Conservation (phyloP, 140 eudicot species). For the Stevia rebaudiana region DNA sequence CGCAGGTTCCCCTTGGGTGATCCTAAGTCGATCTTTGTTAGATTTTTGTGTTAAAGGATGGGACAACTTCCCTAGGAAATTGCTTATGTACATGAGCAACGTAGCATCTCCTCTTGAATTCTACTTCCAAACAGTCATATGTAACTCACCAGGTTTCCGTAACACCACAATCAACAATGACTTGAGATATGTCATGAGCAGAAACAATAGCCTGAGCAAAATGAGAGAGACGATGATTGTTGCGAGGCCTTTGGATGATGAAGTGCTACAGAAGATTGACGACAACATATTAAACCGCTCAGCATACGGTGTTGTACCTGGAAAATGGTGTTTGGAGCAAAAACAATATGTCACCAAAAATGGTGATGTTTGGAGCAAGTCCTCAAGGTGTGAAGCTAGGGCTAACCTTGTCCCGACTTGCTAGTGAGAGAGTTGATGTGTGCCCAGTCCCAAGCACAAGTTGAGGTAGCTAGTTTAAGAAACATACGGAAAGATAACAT, state of each 20-base stretch:
- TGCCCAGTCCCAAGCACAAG: background rate
- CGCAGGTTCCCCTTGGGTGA: slow-evolving; percentile 50
- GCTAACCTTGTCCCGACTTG: slow-evolving; percentile 22
- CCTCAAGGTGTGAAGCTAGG: slow-evolving; percentile 24
- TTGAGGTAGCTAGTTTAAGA: background rate
- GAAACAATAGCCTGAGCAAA: slow-evolving; percentile 11
- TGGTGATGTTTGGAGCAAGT: slow-evolving; percentile 5
- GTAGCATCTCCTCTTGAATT: slow-evolving; percentile 34
- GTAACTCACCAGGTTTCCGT: slow-evolving; percentile 44
- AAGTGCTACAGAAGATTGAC: slow-evolving; percentile 32
- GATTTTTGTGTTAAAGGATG: slow-evolving; percentile 38
- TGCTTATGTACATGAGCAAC: slow-evolving; percentile 51
- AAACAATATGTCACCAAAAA: background rate
- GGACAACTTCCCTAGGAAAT: slow-evolving; percentile 53
- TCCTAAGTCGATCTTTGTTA: slow-evolving; percentile 37
- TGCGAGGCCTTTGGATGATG: slow-evolving; percentile 33
- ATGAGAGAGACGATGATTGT: slow-evolving; percentile 22
- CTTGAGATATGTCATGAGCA: slow-evolving; percentile 24
- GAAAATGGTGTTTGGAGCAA: slow-evolving; percentile 35
- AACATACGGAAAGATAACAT: background rate
- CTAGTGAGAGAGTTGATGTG: slow-evolving; percentile 16
- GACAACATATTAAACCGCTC: slow-evolving; percentile 28
- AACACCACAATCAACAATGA: slow-evolving; percentile 37
- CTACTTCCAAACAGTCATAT: slow-evolving; percentile 50
- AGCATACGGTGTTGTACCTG: slow-evolving; percentile 30